Evolutionary conservation across 352 stramenopile genomes (phyloP), one percentile per base, ranked within the genome.

Genomic region (Saprolegnia parasitica): DNA sequence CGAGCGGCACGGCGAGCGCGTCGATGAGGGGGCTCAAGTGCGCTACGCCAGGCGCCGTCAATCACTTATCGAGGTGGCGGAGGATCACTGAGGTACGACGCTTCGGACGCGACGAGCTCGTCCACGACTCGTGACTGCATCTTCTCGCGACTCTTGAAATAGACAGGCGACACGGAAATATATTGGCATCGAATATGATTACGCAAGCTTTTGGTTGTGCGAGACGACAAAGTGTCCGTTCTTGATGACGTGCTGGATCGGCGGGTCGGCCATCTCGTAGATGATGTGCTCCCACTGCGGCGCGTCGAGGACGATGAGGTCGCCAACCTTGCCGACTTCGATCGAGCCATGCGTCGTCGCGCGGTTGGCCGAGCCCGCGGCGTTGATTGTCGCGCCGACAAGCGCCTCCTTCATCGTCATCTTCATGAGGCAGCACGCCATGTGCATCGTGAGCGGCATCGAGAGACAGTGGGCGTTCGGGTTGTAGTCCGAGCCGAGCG

Each of bases 391-490:
- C 26, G 84, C 81, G 16, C 72, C 84, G 9, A 92, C 83, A n/a
- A 95, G 78, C 23, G 87, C 84, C 67, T 95, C 83, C 56, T 88
- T 88, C 84, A 95, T 90, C 57, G 83, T 93, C 86, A 95, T 88
- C 37, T 79, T 76, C 65, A 95, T 89, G 29, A 84, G 78, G 73
- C 92, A 83, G 73, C 86, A 95, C 6, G 81, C 80, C 81, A 93
- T 90, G 76, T 95, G 91, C 86, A 95, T 95, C 40, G 84, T 91
- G 62, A 93, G 78, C 23, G 86, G 76, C 86, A 95, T 93, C 64
- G 84, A 95, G 54, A 95, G 66, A 63, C 84, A 95, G 76, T 95
- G 84, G 10, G 86, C 86, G 70, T 93, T 95, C 65, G 86, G 84
- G 72, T 95, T 93, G 74, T 88, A 95, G 72, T 95, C 86, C 40